Evolutionary conservation across 768 basidiomycete genomes (phyloP).

Genomic region (Amylocystis lapponica): DNA sequence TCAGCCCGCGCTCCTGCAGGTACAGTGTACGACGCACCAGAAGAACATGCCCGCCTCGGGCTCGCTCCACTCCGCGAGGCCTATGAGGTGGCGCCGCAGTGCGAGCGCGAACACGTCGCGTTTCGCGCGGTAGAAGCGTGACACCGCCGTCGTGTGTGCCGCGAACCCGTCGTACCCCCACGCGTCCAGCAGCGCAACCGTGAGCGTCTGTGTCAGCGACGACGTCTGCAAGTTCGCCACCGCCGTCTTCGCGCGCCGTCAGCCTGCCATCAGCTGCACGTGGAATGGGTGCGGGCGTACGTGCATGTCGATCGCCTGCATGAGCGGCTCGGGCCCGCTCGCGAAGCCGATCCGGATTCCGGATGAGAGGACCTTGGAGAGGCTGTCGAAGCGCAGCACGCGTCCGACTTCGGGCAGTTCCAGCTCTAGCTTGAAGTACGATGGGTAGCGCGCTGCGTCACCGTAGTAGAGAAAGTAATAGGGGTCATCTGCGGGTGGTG

Average conservation of each 20-base stretch:
- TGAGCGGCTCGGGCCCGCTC: conserved; percentile 64
- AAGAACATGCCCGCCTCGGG: conserved; percentile 90
- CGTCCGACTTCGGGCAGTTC: conserved; percentile 59
- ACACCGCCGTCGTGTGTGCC: conserved; percentile 61
- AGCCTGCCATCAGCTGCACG: no score
- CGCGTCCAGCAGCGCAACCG: conserved; percentile 49
- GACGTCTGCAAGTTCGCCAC: conserved; percentile 65
- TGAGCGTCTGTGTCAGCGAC: conserved; percentile 62
- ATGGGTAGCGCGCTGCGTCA: conserved; percentile 52
- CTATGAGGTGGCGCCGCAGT: conserved; percentile 68
- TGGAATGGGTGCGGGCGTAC: conserved; percentile 33
- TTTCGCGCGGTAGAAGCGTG: conserved; percentile 66
- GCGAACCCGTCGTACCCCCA: conserved; percentile 82
- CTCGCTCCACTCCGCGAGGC: conserved; percentile 65
- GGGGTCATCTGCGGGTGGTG: conserved; percentile 58
- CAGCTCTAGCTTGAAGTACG: conserved; percentile 80
- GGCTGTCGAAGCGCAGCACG: conserved; percentile 85
- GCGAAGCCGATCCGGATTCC: conserved; percentile 81
- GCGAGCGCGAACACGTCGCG: conserved; percentile 76
- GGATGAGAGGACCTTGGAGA: conserved; percentile 79
- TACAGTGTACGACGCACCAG: conserved; percentile 48
- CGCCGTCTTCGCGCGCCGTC: no score
- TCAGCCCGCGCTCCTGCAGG: neutral
- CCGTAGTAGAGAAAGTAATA: conserved; percentile 80
- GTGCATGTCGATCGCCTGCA: conserved; percentile 69